Evolutionary conservation across 106 monocot genomes (phyloP), one percentile per base, ranked within the genome.

Genomic region (Narthecium ossifragum): DNA sequence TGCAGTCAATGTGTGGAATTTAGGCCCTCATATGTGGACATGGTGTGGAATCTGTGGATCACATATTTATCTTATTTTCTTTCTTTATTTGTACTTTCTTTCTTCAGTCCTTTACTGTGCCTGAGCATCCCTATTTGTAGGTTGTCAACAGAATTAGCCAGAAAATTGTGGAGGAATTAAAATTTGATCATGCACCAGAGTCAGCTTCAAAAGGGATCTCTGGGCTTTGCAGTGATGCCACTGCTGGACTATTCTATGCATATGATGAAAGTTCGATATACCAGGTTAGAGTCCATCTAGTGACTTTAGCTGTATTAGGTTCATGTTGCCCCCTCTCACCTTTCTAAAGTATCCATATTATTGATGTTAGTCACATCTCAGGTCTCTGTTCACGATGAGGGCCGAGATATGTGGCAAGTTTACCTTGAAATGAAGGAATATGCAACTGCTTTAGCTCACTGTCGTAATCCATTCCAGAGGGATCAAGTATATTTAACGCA

Each of bases 191-290:
- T 71, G 62, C 60, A 48, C 77, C 84, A 70, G 98, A 91, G 34
- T 84, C 80, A 15, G 59, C 55, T 57, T 80, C 85, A 10, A 94
- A 82, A 76, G 83, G 87, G 46, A 98, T 98, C 46, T 81, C 88
- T 63, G 98, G 91, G 13, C 61, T 98, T 25, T 98, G 98, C 67
- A 81, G 78, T 76, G 98, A 98, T 87, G 79, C 86, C 40, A 77
- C 81, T 64, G 78, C 98, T 48, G 91, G 98, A 67, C 53, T 98
- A 29, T 98, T 98, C 49, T 98, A 82, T 72, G 87, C 90, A 31
- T 98, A 72, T 68, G 98, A 98, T 84, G 91, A 98, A 66, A 86
- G 74, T 73, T 91, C 98, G 45, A 77, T 98, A 39, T 98, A 87
- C 66, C 98, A 98, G 87, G 98, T 98, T 65, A 62, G 66, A n/a